Conservation (phyloP, 257 asterid genomes). For the Solanum arcanum region DNA sequence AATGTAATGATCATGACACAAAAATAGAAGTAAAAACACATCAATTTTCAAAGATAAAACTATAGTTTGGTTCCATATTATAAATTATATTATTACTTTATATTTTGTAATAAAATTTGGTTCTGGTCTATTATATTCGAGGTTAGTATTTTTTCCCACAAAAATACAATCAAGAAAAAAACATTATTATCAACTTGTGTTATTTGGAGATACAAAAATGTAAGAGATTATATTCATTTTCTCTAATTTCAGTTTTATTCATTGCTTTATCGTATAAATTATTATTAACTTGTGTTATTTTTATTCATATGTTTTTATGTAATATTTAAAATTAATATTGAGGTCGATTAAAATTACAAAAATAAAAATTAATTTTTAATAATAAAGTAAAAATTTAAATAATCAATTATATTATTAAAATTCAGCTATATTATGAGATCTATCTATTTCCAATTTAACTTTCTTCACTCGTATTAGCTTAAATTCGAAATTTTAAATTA, state of each 20-base stretch:
- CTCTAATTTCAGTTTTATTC: neutral
- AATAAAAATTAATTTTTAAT: accelerated
- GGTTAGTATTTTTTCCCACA: neutral
- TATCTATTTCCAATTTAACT: neutral
- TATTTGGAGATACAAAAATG: neutral
- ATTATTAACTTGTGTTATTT: neutral
- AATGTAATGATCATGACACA: neutral
- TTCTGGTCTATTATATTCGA: neutral
- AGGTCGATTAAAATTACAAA: neutral
- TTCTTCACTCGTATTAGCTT: neutral
- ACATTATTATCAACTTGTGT: no score
- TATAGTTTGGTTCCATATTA: neutral
- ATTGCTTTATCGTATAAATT: neutral
- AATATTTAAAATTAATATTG: neutral
- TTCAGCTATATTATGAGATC: no score
- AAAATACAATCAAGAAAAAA: neutral
- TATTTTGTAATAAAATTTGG: neutral
- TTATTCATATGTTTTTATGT: neutral
- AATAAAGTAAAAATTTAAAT: neutral
- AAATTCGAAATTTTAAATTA: no score
- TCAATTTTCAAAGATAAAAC: neutral
- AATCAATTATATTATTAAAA: no score
- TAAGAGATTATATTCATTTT: neutral
- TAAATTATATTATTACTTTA: neutral
- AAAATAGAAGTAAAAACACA: neutral